Evolutionary conservation across 2,329 filamentous ascomycete species (phyloP), one percentile per base, ranked within the genome.

Genomic region (Rugonectria rugulosa): DNA sequence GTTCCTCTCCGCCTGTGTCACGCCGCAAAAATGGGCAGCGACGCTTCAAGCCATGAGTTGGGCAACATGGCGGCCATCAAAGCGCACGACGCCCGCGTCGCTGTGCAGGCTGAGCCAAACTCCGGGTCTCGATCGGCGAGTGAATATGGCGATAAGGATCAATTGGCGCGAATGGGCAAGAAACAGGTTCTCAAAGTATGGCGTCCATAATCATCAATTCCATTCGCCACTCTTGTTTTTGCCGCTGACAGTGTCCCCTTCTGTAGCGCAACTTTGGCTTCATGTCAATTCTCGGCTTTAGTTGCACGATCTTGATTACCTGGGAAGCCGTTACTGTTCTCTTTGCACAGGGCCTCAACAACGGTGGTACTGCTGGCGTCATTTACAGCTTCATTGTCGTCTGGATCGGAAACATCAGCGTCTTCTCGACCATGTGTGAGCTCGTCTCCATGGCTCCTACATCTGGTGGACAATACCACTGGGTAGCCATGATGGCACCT

Each of bases 391-490:
- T 77, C 50, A 56, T 83, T 2, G 66, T 80, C 29, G 75, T 75
- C 10, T 80, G 79, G 75, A 63, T 77, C 26, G 80, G 80, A 4
- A 77, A 74, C 59, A 64, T 78, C 24, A 74, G 75, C 27, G 73
- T 80, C 21, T 79, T 78, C 21, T 69, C 73, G 4, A 73, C 67
- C 19, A 63, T 71, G 58, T 68, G 65, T 11, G 78, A 79, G 65
- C 72, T 79, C 57, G 74, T 75, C 2, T 79, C 75, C 0, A 79
- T 79, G 72, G 75, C 81, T 56, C 61, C 83, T 64, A 64, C 84
- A 62, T 53, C 81, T 0, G 84, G 82, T 40, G 84, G 84, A 8
- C 82, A 87, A 69, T 87, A 86, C 59, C 82, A 85, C 64, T 86
- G 83, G 82, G 81, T 85, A 0, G 81, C 79, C 1, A 79, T 82